Evolutionary conservation across 140 eudicot species (phyloP), one percentile per base, ranked within the genome.

Genomic region (Ambrosia hybrid): DNA sequence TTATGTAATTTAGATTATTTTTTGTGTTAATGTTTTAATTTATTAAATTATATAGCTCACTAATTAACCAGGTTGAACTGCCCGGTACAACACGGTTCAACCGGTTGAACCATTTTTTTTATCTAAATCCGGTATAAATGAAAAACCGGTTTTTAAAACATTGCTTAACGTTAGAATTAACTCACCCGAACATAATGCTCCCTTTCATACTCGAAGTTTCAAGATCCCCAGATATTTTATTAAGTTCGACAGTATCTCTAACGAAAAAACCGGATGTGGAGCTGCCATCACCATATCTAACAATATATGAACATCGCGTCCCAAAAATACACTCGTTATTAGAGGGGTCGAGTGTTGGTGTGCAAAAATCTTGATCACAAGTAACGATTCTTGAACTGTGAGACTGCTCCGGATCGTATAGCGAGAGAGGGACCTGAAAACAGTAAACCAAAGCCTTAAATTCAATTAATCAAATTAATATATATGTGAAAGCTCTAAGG

Each of bases 241-340:
- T 75, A 39, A 90, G 81, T 38, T 78, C 85, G 16, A 86, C 65
- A 38, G 33, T 37, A 61, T 94, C 99, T 63, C 75, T 75, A 57
- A 94, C 89, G 72, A 86, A 94, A 81, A 74, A 88, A 57, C 99
- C 99, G 2, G 77, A 71, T 6, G 97, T 90, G 71, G 85, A 52
- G 83, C 99, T 94, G 46, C 96, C 99, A 65, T 94, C 99, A 60
- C 97, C 99, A 59, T 94, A 94, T 34, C 85, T 84, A 66, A 94
- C 91, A 65, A 76, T 16, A 83, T 90, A 94, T n/a, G 83, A 51
- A 75, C 99, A 94, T 43, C 64, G 80, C 65, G 13, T 51, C 13
- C 92, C 97, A 5, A 64, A 68, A 71, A 62, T 51, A 79, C 99
- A 94, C 51, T 71, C 85, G 51, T 84, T 57, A 70, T 67, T 78